Evolutionary conservation across 2,329 filamentous ascomycete species (phyloP).

Genomic region (Sclerotinia borealis): DNA sequence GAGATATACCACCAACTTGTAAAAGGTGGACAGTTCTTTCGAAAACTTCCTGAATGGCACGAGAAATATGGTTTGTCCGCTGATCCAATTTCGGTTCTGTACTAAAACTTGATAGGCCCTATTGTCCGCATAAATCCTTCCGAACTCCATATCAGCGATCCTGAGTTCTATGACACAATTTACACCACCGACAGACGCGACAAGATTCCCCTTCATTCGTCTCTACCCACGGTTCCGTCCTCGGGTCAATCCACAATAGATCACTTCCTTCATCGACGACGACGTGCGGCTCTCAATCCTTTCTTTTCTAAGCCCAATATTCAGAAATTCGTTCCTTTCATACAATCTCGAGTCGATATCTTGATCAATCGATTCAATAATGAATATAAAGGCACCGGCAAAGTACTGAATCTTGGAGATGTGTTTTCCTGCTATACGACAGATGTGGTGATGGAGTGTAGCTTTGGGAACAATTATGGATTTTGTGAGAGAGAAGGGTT

Average conservation of each 20-base stretch:
- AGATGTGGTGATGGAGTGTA: constrained; percentile 29
- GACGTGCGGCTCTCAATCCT: constrained; percentile 20
- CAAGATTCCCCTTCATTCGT: constrained; percentile 12
- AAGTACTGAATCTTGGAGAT: background rate
- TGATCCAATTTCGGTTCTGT: no score
- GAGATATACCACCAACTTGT: constrained; percentile 39
- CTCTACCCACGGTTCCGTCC: constrained; percentile 1
- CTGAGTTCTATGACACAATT: constrained; percentile 37
- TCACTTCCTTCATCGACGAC: constrained; percentile 21
- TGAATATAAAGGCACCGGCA: constrained; percentile 1
- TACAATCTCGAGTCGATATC: constrained; percentile 2
- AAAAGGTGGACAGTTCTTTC: constrained; percentile 36
- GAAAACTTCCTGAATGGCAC: constrained; percentile 39
- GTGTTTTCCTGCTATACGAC: background rate
- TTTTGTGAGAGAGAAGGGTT: background rate
- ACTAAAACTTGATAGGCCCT: constrained; percentile 16
- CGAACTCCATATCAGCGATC: constrained; percentile 36
- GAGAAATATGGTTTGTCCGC: constrained; percentile 32
- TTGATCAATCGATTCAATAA: background rate
- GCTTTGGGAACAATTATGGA: constrained; percentile 2
- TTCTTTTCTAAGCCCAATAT: constrained; percentile 22
- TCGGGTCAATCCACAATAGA: constrained; percentile 14
- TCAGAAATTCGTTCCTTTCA: constrained; percentile 2
- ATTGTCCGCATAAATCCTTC: constrained; percentile 34
- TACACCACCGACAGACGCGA: constrained; percentile 29